Evolutionary conservation across 2,329 filamentous ascomycete genomes (phyloP).

Genomic region (Penicillium frequentans): DNA sequence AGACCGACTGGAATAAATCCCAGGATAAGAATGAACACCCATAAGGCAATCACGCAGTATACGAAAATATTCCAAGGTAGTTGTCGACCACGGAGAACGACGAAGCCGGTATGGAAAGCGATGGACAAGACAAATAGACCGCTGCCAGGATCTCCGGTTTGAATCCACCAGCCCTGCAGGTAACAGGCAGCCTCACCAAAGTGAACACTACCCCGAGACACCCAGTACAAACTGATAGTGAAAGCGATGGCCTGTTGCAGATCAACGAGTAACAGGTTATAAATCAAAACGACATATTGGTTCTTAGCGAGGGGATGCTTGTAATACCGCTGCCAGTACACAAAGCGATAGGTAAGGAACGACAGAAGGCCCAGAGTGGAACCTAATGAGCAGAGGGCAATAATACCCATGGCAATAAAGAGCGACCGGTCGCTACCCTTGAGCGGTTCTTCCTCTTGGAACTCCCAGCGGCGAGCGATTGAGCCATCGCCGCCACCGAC

Average conservation of each 20-base stretch:
- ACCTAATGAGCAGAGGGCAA: constrained; percentile 44
- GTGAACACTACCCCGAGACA: constrained; percentile 41
- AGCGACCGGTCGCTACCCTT: constrained; percentile 37
- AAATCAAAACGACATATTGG: constrained; percentile 54
- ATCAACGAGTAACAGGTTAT: constrained; percentile 53
- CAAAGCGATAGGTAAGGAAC: constrained; percentile 50
- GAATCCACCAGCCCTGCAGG: constrained; percentile 53
- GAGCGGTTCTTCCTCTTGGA: constrained; percentile 15
- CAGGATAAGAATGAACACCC: constrained; percentile 48
- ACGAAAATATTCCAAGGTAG: constrained; percentile 47
- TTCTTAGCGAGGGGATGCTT: constrained; percentile 51
- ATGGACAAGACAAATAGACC: constrained; percentile 55
- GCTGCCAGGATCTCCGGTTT: constrained; percentile 52
- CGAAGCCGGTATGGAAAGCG: constrained; percentile 52
- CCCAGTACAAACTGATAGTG: constrained; percentile 47
- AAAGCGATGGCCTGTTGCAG: constrained; percentile 52
- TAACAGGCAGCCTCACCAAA: constrained; percentile 48
- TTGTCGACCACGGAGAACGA: constrained; percentile 50
- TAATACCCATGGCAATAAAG: constrained; percentile 48
- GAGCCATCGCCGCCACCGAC: constrained; percentile 5
- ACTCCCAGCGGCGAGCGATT: constrained; percentile 20
- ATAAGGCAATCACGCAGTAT: constrained; percentile 43
- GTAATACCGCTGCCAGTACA: constrained; percentile 51
- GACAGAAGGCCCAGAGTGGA: constrained; percentile 32
- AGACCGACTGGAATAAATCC: constrained; percentile 49